Conservation (phyloP, 2,329 filamentous ascomycete species). For the Corynespora cassiicola region DNA sequence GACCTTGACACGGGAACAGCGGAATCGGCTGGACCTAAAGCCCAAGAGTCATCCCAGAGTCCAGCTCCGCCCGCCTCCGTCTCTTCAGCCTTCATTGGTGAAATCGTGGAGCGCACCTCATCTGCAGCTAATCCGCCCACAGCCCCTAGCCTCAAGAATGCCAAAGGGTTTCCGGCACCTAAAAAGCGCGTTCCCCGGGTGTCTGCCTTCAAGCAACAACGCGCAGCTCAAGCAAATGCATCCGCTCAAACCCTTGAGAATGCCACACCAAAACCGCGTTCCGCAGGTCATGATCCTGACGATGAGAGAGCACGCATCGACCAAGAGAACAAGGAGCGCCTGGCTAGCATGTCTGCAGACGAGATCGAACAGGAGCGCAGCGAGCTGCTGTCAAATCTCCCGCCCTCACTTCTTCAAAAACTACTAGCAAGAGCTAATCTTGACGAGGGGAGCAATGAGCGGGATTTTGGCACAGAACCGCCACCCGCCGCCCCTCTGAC, state of each 20-base stretch:
- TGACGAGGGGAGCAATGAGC: constrained; percentile 64
- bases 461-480: constrained; percentile 33
- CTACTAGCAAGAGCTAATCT: constrained; percentile 79
- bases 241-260: constrained; percentile 17
- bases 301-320: constrained; percentile 78
- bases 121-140: constrained; percentile 66
- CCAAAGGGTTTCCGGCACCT: constrained; percentile 85
- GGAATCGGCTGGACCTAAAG: constrained; percentile 42
- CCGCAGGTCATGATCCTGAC: constrained; percentile 38
- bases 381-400: constrained; percentile 80
- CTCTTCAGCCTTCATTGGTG: constrained; percentile 64
- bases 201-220: constrained; percentile 82
- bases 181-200: constrained; percentile 72
- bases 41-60: constrained; percentile 20
- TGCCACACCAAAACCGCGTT: no score
- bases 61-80: constrained; percentile 22
- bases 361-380: constrained; percentile 82
- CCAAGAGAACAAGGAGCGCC: constrained; percentile 75
- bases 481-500: constrained; percentile 15
- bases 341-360: constrained; percentile 78
- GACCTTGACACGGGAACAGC: constrained; percentile 63
- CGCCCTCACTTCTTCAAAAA: constrained; percentile 76
- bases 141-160: constrained; percentile 63
- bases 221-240: constrained; percentile 37
- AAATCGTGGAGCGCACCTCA: constrained; percentile 77